phyloP scores from a whole-genome alignment of 2,329 filamentous ascomycete genomes.

The Periconia sp. region DNA sequence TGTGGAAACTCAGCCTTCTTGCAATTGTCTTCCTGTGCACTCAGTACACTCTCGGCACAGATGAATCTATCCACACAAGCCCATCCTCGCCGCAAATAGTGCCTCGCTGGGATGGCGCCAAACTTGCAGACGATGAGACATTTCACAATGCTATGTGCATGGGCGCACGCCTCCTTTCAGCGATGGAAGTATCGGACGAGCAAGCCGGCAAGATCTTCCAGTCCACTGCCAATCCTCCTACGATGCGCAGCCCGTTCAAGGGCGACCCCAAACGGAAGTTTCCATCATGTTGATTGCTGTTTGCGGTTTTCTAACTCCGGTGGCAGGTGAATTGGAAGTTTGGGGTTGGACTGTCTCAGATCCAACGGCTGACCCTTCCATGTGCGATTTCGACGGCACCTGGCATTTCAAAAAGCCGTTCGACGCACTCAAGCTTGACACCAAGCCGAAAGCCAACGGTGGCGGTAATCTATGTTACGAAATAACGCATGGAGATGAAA shows the following conservation, averaged over 20 bases:
- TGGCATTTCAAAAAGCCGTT: constrained; percentile 13
- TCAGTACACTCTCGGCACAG: too few species aligned
- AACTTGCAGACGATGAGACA: too few species aligned
- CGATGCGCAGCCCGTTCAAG: constrained; percentile 16
- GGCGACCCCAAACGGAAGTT: constrained; percentile 9
- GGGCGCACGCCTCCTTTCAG: constrained; percentile 11
- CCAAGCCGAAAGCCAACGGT: constrained; percentile 6
- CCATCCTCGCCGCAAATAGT: too few species aligned
- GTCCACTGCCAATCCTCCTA: constrained; percentile 14
- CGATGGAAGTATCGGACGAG: constrained; percentile 9
- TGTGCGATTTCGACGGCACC: constrained; percentile 13
- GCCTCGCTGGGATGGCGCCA: too few species aligned
- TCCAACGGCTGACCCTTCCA: not conserved
- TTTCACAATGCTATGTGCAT: too few species aligned
- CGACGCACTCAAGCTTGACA: constrained; percentile 12
- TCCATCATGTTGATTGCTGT: not conserved
- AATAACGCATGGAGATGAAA: constrained; percentile 17
- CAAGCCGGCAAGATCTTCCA: constrained; percentile 6
- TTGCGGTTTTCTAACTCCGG: not conserved
- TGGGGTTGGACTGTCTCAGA: constrained; percentile 15
- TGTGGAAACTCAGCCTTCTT: too few species aligned
- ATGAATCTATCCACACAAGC: too few species aligned
- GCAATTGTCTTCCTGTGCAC: too few species aligned
- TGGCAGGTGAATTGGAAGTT: constrained; percentile 1
- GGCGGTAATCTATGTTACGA: constrained; percentile 20